Conservation (phyloP, 352 stramenopile genomes). For the Globisporangium paddicum region DNA sequence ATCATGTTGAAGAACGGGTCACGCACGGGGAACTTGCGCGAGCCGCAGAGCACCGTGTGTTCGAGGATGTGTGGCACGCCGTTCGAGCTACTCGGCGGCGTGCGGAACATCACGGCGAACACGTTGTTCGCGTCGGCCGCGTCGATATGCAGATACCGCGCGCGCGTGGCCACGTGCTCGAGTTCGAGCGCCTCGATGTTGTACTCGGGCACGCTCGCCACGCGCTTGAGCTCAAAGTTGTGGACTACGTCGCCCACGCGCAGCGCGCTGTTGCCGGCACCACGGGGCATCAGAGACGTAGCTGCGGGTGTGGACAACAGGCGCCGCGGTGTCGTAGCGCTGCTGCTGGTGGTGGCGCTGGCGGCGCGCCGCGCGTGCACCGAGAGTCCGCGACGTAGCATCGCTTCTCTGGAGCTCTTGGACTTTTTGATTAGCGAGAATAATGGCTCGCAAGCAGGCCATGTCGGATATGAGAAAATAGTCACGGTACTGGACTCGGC, state of each 20-base stretch:
- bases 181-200: constrained; percentile 77
- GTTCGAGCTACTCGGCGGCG: constrained; percentile 94
- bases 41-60: constrained; percentile 93
- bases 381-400: constrained; percentile 11
- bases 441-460: not conserved
- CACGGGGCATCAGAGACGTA: constrained; percentile 11
- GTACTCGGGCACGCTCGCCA: constrained; percentile 73
- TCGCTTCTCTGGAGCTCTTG: not conserved
- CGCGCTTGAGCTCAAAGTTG: constrained; percentile 65
- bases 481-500: no score
- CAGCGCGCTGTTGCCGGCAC: constrained; percentile 49
- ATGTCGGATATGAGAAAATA: no score
- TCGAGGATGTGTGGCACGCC: constrained; percentile 99
- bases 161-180: constrained; percentile 61
- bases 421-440: no score
- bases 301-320: constrained; percentile 3
- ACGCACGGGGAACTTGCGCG: constrained; percentile 95
- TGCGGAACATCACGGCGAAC: constrained; percentile 96
- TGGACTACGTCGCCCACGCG: constrained; percentile 63
- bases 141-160: constrained; percentile 79
- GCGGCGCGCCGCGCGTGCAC: not conserved
- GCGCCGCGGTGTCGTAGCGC: no score
- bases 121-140: constrained; percentile 85
- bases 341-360: not conserved
- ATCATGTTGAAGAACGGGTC: constrained; percentile 99